phyloP scores from a whole-genome alignment of 306 rosid species.

The Crotalaria pallida region DNA sequence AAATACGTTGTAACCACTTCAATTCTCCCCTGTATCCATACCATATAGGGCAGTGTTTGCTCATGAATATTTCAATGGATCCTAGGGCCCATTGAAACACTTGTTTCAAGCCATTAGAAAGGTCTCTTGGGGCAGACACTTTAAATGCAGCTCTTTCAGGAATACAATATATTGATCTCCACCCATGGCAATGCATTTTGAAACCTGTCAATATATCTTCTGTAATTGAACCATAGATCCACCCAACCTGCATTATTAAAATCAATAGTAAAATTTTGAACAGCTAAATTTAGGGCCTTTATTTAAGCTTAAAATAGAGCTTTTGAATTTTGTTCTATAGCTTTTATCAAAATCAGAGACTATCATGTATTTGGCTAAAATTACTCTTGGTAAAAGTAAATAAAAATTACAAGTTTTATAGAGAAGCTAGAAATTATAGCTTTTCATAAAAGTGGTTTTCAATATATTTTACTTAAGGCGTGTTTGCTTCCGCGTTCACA shows the following conservation, averaged over 20 bases:
- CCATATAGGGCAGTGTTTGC: conserved; percentile 57
- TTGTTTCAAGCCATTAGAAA: conserved; percentile 42
- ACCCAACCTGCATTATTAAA: conserved; percentile 38
- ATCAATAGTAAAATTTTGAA: background rate
- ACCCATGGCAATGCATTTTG: conserved; percentile 59
- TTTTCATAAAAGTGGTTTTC: too few species aligned
- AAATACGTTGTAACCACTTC: conserved; percentile 43
- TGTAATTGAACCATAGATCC: conserved; percentile 55
- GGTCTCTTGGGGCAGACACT: conserved; percentile 37
- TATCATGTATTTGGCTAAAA: too few species aligned
- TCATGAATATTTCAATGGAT: conserved; percentile 48
- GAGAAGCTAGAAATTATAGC: too few species aligned
- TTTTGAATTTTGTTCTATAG: too few species aligned
- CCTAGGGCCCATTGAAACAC: conserved; percentile 54
- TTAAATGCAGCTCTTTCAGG: conserved; percentile 47
- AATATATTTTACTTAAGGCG: too few species aligned
- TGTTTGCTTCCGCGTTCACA: too few species aligned
- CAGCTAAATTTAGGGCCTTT: background rate
- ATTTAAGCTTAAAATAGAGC: too few species aligned
- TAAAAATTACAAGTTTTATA: too few species aligned
- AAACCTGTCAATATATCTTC: conserved; percentile 54
- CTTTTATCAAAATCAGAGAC: too few species aligned
- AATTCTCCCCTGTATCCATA: conserved; percentile 54
- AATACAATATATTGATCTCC: conserved; percentile 51
- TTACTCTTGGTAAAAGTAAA: too few species aligned